Evolutionary conservation across 2,329 filamentous ascomycete species (phyloP), one percentile per base, ranked within the genome.

Genomic region (Sporothrix inflata): DNA sequence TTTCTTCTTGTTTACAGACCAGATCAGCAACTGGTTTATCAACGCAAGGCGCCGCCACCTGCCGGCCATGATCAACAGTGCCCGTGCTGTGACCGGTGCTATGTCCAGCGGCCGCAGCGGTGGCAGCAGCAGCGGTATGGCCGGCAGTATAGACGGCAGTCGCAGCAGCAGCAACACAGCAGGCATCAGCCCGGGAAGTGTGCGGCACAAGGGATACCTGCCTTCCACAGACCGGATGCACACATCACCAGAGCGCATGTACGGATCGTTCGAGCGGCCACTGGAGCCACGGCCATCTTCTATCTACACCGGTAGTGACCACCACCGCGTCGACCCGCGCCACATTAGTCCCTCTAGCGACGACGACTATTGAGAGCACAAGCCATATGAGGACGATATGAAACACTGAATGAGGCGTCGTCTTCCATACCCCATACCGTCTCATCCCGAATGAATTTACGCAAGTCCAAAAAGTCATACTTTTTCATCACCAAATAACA

Each of bases 21-120:
- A 90, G 84, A 92, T 94, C 27, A 92, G 90, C 74, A 93, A 93
- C 81, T 94, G 91, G 91, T 94, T 93, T 80, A 94, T 93, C 81
- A 94, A 94, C 75, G 91, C 91, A 38, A 87, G 91, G 70, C 86
- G 91, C 72, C 88, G 91, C 65, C 87, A 91, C 76, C 81, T 91
- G 24, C 88, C 89, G 1, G 81, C 83, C 53, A 86, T 91, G 84
- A 86, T 89, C 75, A 88, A 84, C 77, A 87, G 87, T 14, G 60
- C 38, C 21, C 60, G 60, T 40, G 60, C 60, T 42, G 55, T 60
- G 16, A 45, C n/a, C 21, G 60, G 40, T 6, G 60, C 60, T n/a
- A 45, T 65, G 60, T 24, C 60, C 14, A 19, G 40, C 40, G 60
- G 60, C 14, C 60, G 40, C 5, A 21, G 40, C 38, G 30, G 6